Evolutionary conservation across 192 early-diverging fungal genomes (phyloP).

Genomic region (Entomortierella parvispora): DNA sequence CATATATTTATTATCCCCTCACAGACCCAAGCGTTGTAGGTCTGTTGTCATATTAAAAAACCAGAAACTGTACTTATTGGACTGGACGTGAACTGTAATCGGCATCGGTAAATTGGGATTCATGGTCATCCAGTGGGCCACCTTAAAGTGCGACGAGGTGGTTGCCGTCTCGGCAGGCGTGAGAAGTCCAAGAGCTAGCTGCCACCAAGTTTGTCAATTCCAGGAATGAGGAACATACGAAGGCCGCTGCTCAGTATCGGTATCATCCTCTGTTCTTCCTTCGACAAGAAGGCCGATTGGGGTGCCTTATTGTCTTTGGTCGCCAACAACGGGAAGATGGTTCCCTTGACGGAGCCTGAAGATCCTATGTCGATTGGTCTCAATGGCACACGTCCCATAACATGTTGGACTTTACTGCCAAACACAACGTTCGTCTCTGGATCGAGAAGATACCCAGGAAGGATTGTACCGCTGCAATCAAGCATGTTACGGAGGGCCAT

Average conservation of each 20-base stretch:
- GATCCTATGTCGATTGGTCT: constrained; percentile 53
- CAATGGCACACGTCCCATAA: constrained; percentile 66
- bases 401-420: constrained; percentile 70
- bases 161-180: constrained; percentile 65
- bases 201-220: constrained; percentile 54
- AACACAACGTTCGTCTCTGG: constrained; percentile 67
- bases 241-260: constrained; percentile 9
- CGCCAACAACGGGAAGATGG: constrained; percentile 61
- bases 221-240: background rate
- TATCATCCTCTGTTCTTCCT: constrained; percentile 28
- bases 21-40: too few relatives aligned
- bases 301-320: constrained; percentile 54
- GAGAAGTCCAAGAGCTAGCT: constrained; percentile 60
- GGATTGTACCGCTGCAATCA: constrained; percentile 64
- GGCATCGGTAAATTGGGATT: constrained; percentile 75
- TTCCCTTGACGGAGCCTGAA: constrained; percentile 69
- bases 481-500: constrained; percentile 63
- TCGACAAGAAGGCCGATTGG: constrained; percentile 51
- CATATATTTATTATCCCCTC: too few relatives aligned
- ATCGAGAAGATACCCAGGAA: constrained; percentile 66
- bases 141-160: constrained; percentile 56
- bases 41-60: too few relatives aligned
- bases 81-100: too few relatives aligned
- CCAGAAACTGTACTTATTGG: too few relatives aligned
- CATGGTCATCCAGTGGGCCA: constrained; percentile 70